These are phyloP conservation scores for Boletus insuetus DNA, from an alignment of 768 basidiomycete genomes.

Conservation along the genomic window DNA sequence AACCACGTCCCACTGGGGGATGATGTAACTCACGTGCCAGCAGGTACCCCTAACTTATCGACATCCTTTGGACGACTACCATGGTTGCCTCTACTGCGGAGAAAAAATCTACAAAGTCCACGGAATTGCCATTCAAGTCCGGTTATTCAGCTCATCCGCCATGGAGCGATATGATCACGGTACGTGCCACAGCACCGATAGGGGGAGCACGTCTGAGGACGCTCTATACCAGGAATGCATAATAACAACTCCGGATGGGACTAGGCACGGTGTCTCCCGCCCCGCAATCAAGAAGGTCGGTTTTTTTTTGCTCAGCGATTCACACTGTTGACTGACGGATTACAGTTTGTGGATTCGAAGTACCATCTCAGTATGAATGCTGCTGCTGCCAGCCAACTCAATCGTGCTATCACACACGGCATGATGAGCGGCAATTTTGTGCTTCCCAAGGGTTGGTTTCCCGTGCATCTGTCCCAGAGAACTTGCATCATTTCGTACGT, in stretches of 20 bases:
- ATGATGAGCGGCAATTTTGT: conserved; percentile 48
- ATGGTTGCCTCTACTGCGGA: conserved; percentile 11
- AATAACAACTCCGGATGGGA: conserved; percentile 57
- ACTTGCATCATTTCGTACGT: neutral
- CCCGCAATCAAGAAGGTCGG: conserved; percentile 75
- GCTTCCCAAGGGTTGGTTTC: conserved; percentile 50
- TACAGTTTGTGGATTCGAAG: conserved; percentile 52
- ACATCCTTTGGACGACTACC: neutral
- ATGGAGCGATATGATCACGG: conserved; percentile 44
- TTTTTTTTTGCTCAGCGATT: neutral
- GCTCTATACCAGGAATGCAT: conserved; percentile 63
- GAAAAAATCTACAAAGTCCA: conserved; percentile 9
- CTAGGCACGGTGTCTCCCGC: conserved; percentile 72
- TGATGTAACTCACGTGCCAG: conserved; percentile 4
- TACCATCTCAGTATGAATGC: conserved; percentile 49
- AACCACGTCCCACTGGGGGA: neutral
- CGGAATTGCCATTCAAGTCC: conserved; percentile 16
- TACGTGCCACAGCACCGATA: conserved; percentile 17
- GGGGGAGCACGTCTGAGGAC: neutral
- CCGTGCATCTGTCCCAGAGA: neutral
- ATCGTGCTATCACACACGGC: conserved; percentile 54
- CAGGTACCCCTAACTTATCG: neutral
- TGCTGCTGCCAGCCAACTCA: conserved; percentile 46
- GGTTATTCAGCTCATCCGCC: conserved; percentile 45
- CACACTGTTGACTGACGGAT: neutral